These are phyloP conservation scores for Neofusicoccum umdonicola DNA, from an alignment of 2,329 filamentous ascomycete genomes.

Conservation along the genomic window DNA sequence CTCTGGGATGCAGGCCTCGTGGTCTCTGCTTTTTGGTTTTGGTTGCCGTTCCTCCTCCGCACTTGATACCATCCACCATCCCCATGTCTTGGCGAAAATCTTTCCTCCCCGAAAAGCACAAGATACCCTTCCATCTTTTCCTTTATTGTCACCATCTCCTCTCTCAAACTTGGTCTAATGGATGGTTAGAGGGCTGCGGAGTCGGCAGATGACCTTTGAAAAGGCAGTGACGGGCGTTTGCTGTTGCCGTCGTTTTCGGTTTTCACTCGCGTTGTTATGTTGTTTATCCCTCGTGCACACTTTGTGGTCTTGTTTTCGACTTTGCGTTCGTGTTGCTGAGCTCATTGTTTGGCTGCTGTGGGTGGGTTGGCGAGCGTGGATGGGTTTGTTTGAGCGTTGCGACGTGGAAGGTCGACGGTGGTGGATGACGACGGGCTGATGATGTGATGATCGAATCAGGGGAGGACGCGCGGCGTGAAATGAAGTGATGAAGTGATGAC, in stretches of 20 bases:
- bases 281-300: conserved; percentile 1
- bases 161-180: not conserved
- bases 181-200: not conserved
- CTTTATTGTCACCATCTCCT: not conserved
- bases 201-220: not conserved
- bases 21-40: not conserved
- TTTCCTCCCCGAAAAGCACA: not conserved
- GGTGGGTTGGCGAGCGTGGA: not conserved
- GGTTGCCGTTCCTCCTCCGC: not conserved
- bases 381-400: not conserved
- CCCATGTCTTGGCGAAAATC: not conserved
- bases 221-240: not conserved
- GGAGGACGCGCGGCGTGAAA: not conserved
- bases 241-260: not conserved
- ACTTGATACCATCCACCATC: conserved; percentile 5
- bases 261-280: not conserved
- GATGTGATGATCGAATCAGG: not conserved
- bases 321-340: not conserved
- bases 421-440: not conserved
- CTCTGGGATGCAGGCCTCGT: not conserved
- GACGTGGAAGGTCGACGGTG: not conserved
- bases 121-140: not conserved
- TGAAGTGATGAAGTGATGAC: not conserved
- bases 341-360: not conserved
- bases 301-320: not conserved